Evolutionary conservation across 2,329 filamentous ascomycete genomes (phyloP).

Genomic region (Colletotrichum musae): DNA sequence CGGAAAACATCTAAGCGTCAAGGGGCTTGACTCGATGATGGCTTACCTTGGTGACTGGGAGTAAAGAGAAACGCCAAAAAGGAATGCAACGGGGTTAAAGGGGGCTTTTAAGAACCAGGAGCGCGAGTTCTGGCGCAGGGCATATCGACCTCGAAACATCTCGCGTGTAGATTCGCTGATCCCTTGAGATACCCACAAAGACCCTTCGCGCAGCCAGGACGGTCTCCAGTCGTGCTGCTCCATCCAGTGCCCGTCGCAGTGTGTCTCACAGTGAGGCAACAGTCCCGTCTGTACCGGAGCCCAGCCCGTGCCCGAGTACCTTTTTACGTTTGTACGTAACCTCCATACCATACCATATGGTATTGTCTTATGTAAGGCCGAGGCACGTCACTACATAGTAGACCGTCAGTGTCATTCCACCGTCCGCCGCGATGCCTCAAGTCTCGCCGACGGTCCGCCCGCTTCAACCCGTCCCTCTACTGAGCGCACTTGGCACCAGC

Average conservation of each 20-base stretch:
- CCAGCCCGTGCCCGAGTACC: no score
- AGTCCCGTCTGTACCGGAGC: no score
- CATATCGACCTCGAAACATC: slow-evolving; percentile 2
- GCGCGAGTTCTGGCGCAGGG: background rate
- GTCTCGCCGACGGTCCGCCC: slow-evolving; percentile 36
- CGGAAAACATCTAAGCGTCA: background rate
- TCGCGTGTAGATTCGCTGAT: slow-evolving; percentile 16
- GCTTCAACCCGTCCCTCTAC: background rate
- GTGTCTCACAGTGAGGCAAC: slow-evolving; percentile 12
- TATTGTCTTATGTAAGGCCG: no score
- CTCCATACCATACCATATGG: background rate
- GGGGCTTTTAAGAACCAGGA: background rate
- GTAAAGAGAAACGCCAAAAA: background rate
- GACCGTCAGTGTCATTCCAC: no score
- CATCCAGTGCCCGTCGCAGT: slow-evolving; percentile 33
- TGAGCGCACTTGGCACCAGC: slow-evolving; percentile 21
- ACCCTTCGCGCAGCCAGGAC: slow-evolving; percentile 10
- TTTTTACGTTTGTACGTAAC: background rate
- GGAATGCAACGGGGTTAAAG: background rate
- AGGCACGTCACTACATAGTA: no score
- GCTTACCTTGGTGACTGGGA: background rate
- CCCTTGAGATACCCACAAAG: slow-evolving; percentile 21
- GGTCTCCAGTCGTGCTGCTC: background rate
- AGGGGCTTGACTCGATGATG: slow-evolving; percentile 2
- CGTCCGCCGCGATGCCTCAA: slow-evolving; percentile 18